phyloP scores from a whole-genome alignment of 2,329 filamentous ascomycete genomes.

The Microdochium paspali region DNA sequence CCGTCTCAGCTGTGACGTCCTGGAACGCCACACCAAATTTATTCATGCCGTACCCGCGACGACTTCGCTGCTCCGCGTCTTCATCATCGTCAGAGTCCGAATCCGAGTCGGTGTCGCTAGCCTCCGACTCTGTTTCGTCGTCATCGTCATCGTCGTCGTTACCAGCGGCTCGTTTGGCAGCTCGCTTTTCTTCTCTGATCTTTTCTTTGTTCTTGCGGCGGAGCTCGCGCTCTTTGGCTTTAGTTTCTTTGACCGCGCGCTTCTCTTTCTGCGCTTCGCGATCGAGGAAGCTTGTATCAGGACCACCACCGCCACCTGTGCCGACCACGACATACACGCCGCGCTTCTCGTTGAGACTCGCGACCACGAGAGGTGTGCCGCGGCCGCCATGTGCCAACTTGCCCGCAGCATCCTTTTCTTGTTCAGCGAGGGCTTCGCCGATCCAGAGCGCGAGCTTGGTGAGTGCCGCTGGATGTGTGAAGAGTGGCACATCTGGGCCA shows the following conservation, averaged over 20 bases:
- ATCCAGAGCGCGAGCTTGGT: conserved; percentile 94
- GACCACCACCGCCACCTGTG: conserved; percentile 76
- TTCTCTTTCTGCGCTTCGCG: conserved; percentile 56
- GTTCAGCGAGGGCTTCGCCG: conserved; percentile 81
- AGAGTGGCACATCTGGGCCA: conserved; percentile 81
- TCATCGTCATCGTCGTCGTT: conserved; percentile 42
- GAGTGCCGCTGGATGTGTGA: conserved; percentile 84
- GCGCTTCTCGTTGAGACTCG: conserved; percentile 76
- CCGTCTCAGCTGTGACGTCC: conserved; percentile 87
- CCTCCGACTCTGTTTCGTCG: conserved; percentile 39
- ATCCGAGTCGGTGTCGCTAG: conserved; percentile 39
- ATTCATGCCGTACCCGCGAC: conserved; percentile 68
- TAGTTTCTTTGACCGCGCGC: conserved; percentile 52
- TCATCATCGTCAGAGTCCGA: conserved; percentile 38
- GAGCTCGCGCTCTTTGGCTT: conserved; percentile 52
- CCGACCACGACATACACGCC: conserved; percentile 91
- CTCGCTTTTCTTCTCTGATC: conserved; percentile 51
- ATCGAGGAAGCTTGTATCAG: conserved; percentile 60
- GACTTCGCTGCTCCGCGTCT: conserved; percentile 40
- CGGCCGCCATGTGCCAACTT: conserved; percentile 58
- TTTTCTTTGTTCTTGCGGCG: conserved; percentile 46
- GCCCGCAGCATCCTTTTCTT: conserved; percentile 70
- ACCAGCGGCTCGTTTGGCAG: conserved; percentile 40
- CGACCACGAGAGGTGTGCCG: conserved; percentile 81
- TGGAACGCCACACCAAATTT: conserved; percentile 93